Evolutionary conservation across 2,329 filamentous ascomycete genomes (phyloP).

Genomic region (Lasiodiplodia theobromae): DNA sequence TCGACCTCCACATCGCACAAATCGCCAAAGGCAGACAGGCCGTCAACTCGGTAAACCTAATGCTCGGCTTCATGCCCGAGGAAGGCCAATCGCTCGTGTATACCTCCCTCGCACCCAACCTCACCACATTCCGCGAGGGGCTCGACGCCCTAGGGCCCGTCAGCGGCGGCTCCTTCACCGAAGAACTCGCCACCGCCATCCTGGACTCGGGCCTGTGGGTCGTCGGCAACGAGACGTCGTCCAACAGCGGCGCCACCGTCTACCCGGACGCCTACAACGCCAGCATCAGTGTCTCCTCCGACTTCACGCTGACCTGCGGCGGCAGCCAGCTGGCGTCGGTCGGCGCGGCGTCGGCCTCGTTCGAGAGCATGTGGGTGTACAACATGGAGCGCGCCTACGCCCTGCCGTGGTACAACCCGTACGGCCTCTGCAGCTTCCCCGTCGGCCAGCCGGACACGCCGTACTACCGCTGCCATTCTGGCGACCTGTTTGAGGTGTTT

Average conservation of each 20-base stretch:
- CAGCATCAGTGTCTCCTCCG: background rate
- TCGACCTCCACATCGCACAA: background rate
- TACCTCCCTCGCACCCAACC: background rate
- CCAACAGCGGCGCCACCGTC: background rate
- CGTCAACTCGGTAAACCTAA: background rate
- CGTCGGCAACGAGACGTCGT: background rate
- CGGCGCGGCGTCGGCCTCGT: background rate
- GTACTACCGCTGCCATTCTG: conserved; percentile 21
- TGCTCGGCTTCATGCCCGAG: conserved; percentile 22
- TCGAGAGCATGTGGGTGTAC: conserved; percentile 7
- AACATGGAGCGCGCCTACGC: conserved; percentile 10
- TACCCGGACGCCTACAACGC: conserved; percentile 11
- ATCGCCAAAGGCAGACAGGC: conserved; percentile 1
- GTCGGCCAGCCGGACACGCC: conserved; percentile 1
- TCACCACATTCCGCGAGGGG: background rate
- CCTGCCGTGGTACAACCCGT: conserved; percentile 12
- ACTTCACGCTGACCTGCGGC: background rate
- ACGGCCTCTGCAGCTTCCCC: conserved; percentile 9
- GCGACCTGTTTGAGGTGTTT: conserved; percentile 8
- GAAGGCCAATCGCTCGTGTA: conserved; percentile 18
- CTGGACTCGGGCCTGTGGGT: conserved; percentile 3
- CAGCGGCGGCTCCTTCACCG: background rate
- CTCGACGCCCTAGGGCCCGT: background rate
- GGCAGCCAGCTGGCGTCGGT: conserved; percentile 12
- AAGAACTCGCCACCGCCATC: background rate